Percentiles rank a stretch among this genome's conserved stretches.
Evolutionary conservation across 768 basidiomycete genomes (phyloP).

Genomic region (Lyophyllum shimeji): DNA sequence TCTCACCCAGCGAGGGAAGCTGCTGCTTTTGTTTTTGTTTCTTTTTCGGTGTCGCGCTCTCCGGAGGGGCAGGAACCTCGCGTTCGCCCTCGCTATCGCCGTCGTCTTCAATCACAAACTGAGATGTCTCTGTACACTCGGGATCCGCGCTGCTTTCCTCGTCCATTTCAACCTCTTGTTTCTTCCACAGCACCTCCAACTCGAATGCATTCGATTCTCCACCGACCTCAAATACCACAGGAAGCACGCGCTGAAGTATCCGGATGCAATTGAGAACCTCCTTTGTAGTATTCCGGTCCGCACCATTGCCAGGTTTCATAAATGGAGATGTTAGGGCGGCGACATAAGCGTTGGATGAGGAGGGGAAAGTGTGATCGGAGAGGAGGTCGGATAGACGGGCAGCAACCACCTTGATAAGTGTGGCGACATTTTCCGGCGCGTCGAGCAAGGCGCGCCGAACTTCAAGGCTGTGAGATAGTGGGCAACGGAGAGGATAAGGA

Average conservation of each 20-base stretch:
- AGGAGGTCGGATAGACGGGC: conserved; percentile 72
- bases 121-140: conserved; percentile 36
- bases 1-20: conserved; percentile 78
- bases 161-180: conserved; percentile 45
- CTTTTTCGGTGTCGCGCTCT: conserved; percentile 26
- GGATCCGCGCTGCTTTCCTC: conserved; percentile 17
- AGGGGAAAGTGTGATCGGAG: conserved; percentile 79
- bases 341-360: conserved; percentile 52
- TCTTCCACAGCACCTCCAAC: conserved; percentile 81
- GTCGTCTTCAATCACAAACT: conserved; percentile 90
- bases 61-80: conserved; percentile 12
- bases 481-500: conserved; percentile 1
- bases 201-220: conserved; percentile 75
- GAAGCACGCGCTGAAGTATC: conserved; percentile 84
- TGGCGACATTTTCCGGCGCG: conserved; percentile 85
- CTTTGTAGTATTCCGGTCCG: conserved; percentile 71
- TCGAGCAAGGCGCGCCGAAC: conserved; percentile 81
- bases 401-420: conserved; percentile 71
- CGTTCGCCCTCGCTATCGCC: conserved; percentile 22
- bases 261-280: conserved; percentile 93
- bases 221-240: conserved; percentile 83
- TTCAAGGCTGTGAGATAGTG: conserved; percentile 28
- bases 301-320: conserved; percentile 55
- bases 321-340: conserved; percentile 69
- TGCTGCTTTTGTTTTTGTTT: conserved; percentile 42